Base-by-base conservation (phyloP, 2,329 filamentous ascomycete species). In the Didymella exigua region DNA sequence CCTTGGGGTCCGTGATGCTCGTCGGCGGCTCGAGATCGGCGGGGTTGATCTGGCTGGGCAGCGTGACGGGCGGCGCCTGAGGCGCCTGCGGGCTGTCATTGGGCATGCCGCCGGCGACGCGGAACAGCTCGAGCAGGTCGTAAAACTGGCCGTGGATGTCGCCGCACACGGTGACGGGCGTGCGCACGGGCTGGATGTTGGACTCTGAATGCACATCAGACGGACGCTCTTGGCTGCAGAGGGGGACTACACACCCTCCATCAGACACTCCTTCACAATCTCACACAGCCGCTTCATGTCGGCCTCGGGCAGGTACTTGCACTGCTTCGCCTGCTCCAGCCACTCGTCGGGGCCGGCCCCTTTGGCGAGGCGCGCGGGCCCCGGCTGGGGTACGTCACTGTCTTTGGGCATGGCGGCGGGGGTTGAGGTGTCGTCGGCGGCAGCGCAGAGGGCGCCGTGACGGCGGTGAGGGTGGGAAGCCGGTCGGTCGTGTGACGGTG, bases 131-230 rank as follows among this genome's bases (percentile, higher is more conserved):
- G 58, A 98, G 86, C 9, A 99, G 83, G 76, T 99, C 95, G 78
- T 99, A 98, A 76, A 98, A 98, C 78, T 99, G 95, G 67, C 95
- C 95, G 77, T 99, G 95, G 60, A 99, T 98, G 74, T 99, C 95
- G 72, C 95, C 95, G 72, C 95, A 98, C 60, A 99, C 89, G 5
- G 95, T 99, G 60, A 99, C 95, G 6, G 95, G 95, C 0, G 95
- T 96, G 49, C 89, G 87, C 18, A 99, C 93, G n/a, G 95, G 95
- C 75, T 98, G 95, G 56, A 99, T 98, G 75, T 99, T 99, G 62
- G 93, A 97, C 79, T 99, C 95, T 96, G 66, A 36, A 37, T 47
- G 45, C 24, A 42, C 13, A 23, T 51, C 18, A 49, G 54, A 40
- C 38, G 52, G 26, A 30, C 16, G 23, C 33, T 11, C 14, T 9